Base-by-base conservation (phyloP, 2,329 filamentous ascomycete species). In the Phialophora chinensis region DNA sequence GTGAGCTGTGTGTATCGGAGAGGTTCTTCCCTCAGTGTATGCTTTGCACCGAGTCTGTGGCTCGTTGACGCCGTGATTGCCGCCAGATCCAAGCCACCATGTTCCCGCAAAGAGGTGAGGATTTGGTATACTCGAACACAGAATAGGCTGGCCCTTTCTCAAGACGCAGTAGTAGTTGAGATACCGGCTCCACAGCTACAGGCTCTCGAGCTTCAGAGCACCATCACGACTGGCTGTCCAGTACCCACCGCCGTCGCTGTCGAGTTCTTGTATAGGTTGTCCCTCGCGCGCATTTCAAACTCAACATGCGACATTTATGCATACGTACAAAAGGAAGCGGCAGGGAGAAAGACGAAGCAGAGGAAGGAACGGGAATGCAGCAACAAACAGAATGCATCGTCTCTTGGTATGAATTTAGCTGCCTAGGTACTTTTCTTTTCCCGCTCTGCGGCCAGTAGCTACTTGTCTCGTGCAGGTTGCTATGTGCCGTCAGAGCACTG, bases 341-440 rank as follows among this genome's bases (percentile, higher is more conserved):
- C 20, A 20, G 49, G 25, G 12, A 29, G 25, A 27, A 23, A 29
- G 17, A 52, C 23, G 7, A 23, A 29, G 25, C 49, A 29, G 12
- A 52, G 49, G 49, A 52, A 52, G 49, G 49, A 52, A 52, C 14
- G 23, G 4, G 25, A 14, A 20, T 52, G 49, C 49, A 14, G 49
- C 49, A 50, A 50, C 17, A 50, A 7, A 50, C 25, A 27, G 47
- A 50, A 10, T 27, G 11, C 20, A 14, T 23, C 25, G 53, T 33
- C 25, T 33, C 53, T 55, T 55, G 53, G 53, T 55, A 55, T 20
- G 49, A 55, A 35, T 33, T 54, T 29, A 55, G 29, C 53, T 29
- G 27, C 27, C 27, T 29, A 14, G 17, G 53, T 31, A 20, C 53
- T 8, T 55, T 33, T 33, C 53, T 17, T 11, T 53, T 29, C 29